Evolutionary conservation across 805 yeast species (phyloP).

Genomic region (Pichia ethanolica): DNA sequence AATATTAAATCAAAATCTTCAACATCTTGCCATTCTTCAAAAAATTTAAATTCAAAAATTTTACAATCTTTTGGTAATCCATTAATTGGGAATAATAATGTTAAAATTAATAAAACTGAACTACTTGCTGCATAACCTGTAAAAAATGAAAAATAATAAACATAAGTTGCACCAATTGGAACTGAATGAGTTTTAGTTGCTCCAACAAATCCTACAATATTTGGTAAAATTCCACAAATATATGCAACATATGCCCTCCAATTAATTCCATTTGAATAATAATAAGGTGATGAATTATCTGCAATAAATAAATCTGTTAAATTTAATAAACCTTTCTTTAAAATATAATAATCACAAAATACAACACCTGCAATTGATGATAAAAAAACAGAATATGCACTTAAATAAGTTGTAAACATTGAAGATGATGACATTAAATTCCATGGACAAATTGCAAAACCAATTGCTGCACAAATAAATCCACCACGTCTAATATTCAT

Average conservation of each 20-base stretch:
- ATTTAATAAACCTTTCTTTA: conserved; percentile 65
- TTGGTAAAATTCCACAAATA: conserved; percentile 72
- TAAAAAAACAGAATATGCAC: conserved; percentile 77
- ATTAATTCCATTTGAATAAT: conserved; percentile 61
- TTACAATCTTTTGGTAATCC: conserved; percentile 34
- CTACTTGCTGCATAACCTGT: conserved; percentile 63
- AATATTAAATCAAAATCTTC: conserved; percentile 46
- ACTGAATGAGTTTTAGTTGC: conserved; percentile 64
- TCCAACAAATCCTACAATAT: conserved; percentile 82
- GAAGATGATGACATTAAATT: conserved; percentile 61
- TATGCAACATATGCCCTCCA: conserved; percentile 85
- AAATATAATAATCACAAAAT: conserved; percentile 58
- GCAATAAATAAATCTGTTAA: conserved; percentile 58
- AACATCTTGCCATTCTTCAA: conserved; percentile 54
- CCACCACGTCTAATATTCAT: conserved; percentile 76
- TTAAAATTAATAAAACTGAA: conserved; percentile 45
- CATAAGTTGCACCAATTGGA: conserved; percentile 68
- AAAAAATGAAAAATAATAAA: conserved; percentile 69
- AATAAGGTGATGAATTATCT: conserved; percentile 40
- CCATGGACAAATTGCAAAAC: conserved; percentile 79
- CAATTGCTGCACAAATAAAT: conserved; percentile 64
- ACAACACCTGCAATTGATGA: conserved; percentile 79
- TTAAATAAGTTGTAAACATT: conserved; percentile 69
- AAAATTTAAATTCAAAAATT: conserved; percentile 50
- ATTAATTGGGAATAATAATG: conserved; percentile 41